phyloP scores from a whole-genome alignment of 768 basidiomycete species.

The Boletus sensibilis region DNA sequence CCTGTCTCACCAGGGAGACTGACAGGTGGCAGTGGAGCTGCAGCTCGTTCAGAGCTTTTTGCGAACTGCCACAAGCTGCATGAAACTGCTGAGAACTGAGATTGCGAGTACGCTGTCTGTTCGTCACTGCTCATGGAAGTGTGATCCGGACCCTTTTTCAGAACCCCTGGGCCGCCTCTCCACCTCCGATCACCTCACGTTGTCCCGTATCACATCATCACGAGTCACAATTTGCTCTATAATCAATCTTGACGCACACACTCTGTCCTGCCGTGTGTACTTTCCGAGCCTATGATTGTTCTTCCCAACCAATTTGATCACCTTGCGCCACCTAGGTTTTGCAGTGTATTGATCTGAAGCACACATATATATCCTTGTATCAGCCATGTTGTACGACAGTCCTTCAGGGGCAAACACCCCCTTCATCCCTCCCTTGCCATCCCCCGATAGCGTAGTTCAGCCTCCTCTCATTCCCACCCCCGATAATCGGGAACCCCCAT shows the following conservation, averaged over 20 bases:
- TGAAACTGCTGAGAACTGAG: neutral
- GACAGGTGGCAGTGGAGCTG: neutral
- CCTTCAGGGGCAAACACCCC: constrained; percentile 36
- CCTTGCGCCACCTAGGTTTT: constrained; percentile 16
- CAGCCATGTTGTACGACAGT: constrained; percentile 30
- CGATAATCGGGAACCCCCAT: constrained; percentile 27
- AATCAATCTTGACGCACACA: constrained; percentile 3
- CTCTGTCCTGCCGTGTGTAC: constrained; percentile 16
- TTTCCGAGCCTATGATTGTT: neutral
- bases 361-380: constrained; percentile 24
- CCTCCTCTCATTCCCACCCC: constrained; percentile 38
- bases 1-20: neutral
- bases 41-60: neutral
- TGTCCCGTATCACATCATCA: constrained; percentile 4
- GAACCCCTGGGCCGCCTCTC: constrained; percentile 1
- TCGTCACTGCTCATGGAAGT: neutral
- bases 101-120: constrained; percentile 6
- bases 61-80: constrained; percentile 7
- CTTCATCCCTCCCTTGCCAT: constrained; percentile 41
- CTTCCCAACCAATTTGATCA: constrained; percentile 6
- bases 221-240: constrained; percentile 18
- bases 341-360: constrained; percentile 23
- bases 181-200: neutral
- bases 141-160: constrained; percentile 10
- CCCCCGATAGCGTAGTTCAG: constrained; percentile 32